Base-by-base conservation (phyloP, 1,284 basidiomycete species). In the Ustilago tritici region DNA sequence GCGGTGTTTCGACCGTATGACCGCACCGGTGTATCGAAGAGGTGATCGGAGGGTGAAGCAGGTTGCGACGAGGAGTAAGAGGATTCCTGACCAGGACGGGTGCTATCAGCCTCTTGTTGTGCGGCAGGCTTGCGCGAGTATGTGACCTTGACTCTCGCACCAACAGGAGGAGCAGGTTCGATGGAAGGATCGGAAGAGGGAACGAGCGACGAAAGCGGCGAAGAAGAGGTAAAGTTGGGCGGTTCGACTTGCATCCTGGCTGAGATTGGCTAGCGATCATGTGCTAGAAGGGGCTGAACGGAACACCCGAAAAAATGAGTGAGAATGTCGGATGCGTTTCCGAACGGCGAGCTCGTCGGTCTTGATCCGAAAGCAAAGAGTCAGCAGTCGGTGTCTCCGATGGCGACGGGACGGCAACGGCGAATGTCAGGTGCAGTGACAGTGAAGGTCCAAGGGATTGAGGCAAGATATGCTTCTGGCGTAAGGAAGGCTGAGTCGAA, bases 1-100 rank as follows among this genome's bases (percentile, higher is more conserved):
- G 56, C 11, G 7, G 47, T 53, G 15, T 47, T 61, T 19, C 68
- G 56, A 12, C 49, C 61, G 47, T 76, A 71, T 15, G 58, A 60
- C 10, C 74, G 74, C 69, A 71, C 61, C 5, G 74, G 74, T 17
- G 74, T 55, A 47, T 71, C 69, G n/a, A 76, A 76, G 49, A 71
- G 57, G 19, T 62, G 15, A 23, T 65, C 65, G 2, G 74, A 59
- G 1, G 69, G 69, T 12, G 69, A 70, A 10, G 59, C 32, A 46
- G 72, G 64, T 17, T 70, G 69, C 19, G 74, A 76, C 3, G 74
- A 71, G 4, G 74, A 71, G 8, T 69, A 71, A 1, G 74, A 59
- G 5, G 70, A 53, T 19, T 54, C 49, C 38, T 46, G 43, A 19
- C 43, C 43, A 38, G 36, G 36, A 8, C 14, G 36, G 10, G 36